Percentiles rank a stretch among this genome's conserved stretches.
Conservation (phyloP, 108 stramenopile genomes). For the Pelagomonas calceolata region DNA sequence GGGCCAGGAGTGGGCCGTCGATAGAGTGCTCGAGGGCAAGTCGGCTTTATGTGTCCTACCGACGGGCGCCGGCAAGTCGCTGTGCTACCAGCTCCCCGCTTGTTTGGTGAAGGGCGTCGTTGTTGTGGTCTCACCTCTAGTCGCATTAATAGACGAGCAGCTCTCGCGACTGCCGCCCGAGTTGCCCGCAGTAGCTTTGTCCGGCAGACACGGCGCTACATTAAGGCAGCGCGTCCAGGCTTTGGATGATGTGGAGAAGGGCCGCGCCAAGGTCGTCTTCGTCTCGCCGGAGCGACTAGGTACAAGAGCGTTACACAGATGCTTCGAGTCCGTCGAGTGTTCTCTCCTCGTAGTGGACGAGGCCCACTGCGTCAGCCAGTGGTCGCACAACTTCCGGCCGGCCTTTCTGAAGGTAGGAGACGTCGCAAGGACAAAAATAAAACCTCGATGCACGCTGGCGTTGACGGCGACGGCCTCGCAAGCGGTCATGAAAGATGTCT, state of each 20-base stretch:
- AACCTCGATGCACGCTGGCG: constrained; percentile 33
- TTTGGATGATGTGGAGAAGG: constrained; percentile 58
- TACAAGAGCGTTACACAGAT: constrained; percentile 65
- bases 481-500: constrained; percentile 67
- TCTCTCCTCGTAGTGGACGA: constrained; percentile 91
- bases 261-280: constrained; percentile 71
- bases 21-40: constrained; percentile 31
- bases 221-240: not conserved
- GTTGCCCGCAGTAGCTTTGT: constrained; percentile 39
- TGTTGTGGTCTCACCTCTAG: constrained; percentile 87
- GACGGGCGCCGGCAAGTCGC: constrained; percentile 93
- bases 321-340: constrained; percentile 20
- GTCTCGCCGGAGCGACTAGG: constrained; percentile 80
- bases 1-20: constrained; percentile 82
- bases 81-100: constrained; percentile 92
- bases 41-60: constrained; percentile 67
- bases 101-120: constrained; percentile 73
- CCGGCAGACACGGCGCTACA: constrained; percentile 39
- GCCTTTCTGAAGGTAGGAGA: constrained; percentile 58
- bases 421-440: not conserved
- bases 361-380: constrained; percentile 74
- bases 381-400: constrained; percentile 97
- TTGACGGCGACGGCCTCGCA: constrained; percentile 84
- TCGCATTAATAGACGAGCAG: constrained; percentile 91
- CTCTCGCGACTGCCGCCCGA: constrained; percentile 65